These are phyloP conservation scores for Amaranthus hypochondriacus DNA, from an alignment of 148 eudicot genomes.

Conservation along the genomic window DNA sequence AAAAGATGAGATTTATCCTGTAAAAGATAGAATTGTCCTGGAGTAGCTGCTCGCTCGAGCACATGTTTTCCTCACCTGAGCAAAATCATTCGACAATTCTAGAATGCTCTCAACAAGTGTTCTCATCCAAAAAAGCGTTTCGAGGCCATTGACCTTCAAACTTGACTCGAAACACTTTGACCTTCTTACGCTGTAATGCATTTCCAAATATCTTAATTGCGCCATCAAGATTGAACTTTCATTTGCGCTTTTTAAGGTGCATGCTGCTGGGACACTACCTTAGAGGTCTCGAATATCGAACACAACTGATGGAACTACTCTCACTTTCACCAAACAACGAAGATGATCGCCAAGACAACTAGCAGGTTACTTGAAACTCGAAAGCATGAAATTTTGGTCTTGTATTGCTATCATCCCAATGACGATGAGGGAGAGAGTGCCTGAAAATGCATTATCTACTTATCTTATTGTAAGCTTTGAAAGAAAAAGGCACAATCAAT, in stretches of 20 bases:
- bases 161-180: too few species aligned
- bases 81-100: too few species aligned
- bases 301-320: constrained; percentile 65
- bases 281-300: constrained; percentile 80
- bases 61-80: too few species aligned
- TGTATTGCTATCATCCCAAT: not conserved
- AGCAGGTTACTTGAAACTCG: constrained; percentile 31
- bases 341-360: constrained; percentile 30
- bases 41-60: too few species aligned
- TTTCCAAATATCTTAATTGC: not conserved
- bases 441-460: not conserved
- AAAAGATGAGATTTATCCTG: too few species aligned
- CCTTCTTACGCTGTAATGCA: too few species aligned
- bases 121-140: too few species aligned
- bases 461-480: not conserved
- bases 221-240: not conserved
- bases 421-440: constrained; percentile 5
- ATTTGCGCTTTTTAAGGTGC: constrained; percentile 43
- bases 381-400: not conserved
- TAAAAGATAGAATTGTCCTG: too few species aligned
- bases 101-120: too few species aligned
- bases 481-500: not conserved
- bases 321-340: constrained; percentile 41
- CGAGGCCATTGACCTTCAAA: too few species aligned
- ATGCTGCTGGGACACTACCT: constrained; percentile 93